Base-by-base conservation (phyloP, 345 rosid species). In the Populus euphratica region DNA sequence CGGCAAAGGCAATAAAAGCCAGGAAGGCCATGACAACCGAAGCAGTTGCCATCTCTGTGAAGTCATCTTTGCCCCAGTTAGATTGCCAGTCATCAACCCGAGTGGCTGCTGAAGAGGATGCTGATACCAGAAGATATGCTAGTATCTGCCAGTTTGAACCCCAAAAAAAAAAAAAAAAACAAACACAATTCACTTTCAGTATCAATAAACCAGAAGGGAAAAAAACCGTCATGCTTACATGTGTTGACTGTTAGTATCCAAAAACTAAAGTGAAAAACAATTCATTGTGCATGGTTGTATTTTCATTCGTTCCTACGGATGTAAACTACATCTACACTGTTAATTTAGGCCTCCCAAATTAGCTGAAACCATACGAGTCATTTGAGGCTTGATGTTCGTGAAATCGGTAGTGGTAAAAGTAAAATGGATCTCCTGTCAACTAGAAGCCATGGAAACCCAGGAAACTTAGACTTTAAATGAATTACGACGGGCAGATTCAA, bases 1-100 rank as follows among this genome's bases (percentile, higher is more conserved):
- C 71, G 43, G 97, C 95, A 79, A 89, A 94, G 75, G 97, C 92
- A 35, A 82, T 35, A 81, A 96, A 94, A 50, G 97, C 97, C 31
- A 92, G 69, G 72, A 96, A 94, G 35, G 98, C 86, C 88, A 89
- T 86, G 0, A 91, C 93, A 6, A 96, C 81, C 0, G 99, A 96
- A 13, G 95, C 96, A 78, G 86, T 96, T 1, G 99, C 98, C 98
- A 90, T 94, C 79, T 87, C 85, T 6, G 98, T 96, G 90, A 96
- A 96, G 77, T 88, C 90, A 68, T 96, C 99, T 76, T 91, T 94
- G n/a, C 99, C 99, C 99, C 99, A 96, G 69, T 94, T 96, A 10
- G 97, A 90, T 38, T 91, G 91, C 99, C 99, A 96, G 74, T 94
- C 98, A 71, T 86, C 91, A 31, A 92, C 97, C 12, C 98, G 86